Evolutionary conservation across 176 grass and related monocot genomes (phyloP).

Genomic region (barley (Hordeum vulgare)): MorexV3_pseudomolecules_assembly NC_058521.1:565513248-565513747

Average conservation of each 20-base stretch:
- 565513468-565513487: slow-evolving; percentile 43
- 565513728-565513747: slow-evolving; percentile 22
- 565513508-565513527: slow-evolving; percentile 2
- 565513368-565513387: slow-evolving; percentile 1
- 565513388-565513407: slow-evolving; percentile 62
- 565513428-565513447: slow-evolving; percentile 82
- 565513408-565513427: slow-evolving; percentile 61
- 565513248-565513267: too few species aligned
- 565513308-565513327: not conserved
- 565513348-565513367: too few species aligned
- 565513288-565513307: too few species aligned
- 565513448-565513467: slow-evolving; percentile 68
- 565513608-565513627: not conserved
- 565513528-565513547: too few species aligned
- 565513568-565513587: slow-evolving; percentile 24
- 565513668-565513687: slow-evolving; percentile 44
- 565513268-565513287: too few species aligned
- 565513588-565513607: not conserved
- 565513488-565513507: slow-evolving; percentile 69
- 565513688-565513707: slow-evolving; percentile 67
- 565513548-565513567: slow-evolving; percentile 61
- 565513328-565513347: not conserved
- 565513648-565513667: not conserved
- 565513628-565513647: not conserved
- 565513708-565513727: slow-evolving; percentile 70